These are phyloP conservation scores for Ceratocystis diversiconidia DNA, from an alignment of 2,329 filamentous ascomycete species.

Conservation along the genomic window DNA sequence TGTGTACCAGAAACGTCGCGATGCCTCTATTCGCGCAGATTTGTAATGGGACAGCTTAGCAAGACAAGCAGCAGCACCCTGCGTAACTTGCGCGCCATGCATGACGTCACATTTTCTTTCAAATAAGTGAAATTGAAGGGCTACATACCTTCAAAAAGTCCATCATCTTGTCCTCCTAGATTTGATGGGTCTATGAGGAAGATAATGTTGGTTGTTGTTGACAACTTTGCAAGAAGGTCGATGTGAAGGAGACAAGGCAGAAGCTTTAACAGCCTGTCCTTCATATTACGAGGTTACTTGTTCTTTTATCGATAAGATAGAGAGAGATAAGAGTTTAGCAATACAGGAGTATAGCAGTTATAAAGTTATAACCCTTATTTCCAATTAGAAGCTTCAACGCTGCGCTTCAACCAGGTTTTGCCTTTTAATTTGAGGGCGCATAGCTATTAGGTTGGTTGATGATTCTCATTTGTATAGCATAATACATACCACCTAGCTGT, in stretches of 20 bases:
- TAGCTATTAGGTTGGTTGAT: too few relatives aligned
- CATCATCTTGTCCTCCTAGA: slow-evolving; percentile 15
- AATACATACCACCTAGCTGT: too few relatives aligned
- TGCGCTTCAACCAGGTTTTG: background rate
- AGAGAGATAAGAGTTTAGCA: background rate
- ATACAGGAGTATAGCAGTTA: background rate
- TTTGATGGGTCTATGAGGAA: background rate
- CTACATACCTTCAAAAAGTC: slow-evolving; percentile 16
- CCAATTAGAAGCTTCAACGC: background rate
- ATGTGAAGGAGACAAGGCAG: background rate
- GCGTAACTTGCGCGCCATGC: background rate
- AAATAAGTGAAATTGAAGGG: background rate
- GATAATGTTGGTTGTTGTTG: slow-evolving; percentile 2
- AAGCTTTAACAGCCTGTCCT: slow-evolving; percentile 5
- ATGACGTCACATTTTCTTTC: slow-evolving; percentile 7
- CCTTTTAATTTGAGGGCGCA: too few relatives aligned
- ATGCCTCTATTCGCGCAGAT: background rate
- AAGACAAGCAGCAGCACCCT: background rate
- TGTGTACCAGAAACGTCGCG: background rate
- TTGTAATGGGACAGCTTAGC: background rate
- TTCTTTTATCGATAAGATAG: slow-evolving; percentile 6
- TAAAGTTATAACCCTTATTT: background rate
- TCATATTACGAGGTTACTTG: background rate
- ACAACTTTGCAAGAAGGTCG: background rate
- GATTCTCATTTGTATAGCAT: too few relatives aligned